These are phyloP conservation scores for Metschnikowia gruessii DNA, from an alignment of 805 yeast species.

Conservation along the genomic window DNA sequence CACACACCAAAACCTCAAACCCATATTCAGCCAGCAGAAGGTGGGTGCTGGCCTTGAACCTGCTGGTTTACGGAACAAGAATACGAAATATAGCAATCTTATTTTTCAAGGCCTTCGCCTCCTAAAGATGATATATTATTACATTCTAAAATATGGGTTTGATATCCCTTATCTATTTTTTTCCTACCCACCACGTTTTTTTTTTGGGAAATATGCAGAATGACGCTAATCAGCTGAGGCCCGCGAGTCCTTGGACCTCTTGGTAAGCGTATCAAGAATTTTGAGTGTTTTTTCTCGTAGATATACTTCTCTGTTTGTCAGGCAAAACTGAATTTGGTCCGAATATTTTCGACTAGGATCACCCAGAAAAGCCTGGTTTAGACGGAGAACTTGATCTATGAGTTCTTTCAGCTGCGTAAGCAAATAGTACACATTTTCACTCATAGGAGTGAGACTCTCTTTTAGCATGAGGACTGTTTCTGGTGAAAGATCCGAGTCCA, in stretches of 20 bases:
- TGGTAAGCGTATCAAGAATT: background rate
- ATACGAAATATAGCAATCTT: background rate
- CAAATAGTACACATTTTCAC: constrained; percentile 46
- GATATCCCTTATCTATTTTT: background rate
- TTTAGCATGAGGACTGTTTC: constrained; percentile 28
- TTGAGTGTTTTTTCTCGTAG: constrained; percentile 34
- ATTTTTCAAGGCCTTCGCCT: no score
- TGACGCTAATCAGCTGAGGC: background rate
- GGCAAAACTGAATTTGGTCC: constrained; percentile 25
- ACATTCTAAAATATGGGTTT: background rate
- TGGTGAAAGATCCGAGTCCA: constrained; percentile 19
- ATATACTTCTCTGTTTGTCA: constrained; percentile 38
- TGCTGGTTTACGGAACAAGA: no score
- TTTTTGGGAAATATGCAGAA: constrained; percentile 1
- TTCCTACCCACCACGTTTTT: background rate
- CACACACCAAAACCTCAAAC: constrained; percentile 13
- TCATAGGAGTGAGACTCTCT: constrained; percentile 40
- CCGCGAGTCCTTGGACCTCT: background rate
- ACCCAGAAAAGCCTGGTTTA: constrained; percentile 26
- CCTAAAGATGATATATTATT: no score
- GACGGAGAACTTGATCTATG: constrained; percentile 26
- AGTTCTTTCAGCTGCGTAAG: constrained; percentile 43
- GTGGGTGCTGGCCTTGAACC: no score
- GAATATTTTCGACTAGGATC: constrained; percentile 21
- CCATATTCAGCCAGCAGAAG: constrained; percentile 1